A percentile compares a stretch with the other conserved stretches of the same genome.
Conservation (phyloP, 1,139 yeast species). For the Taphrina flavorubra region DNA sequence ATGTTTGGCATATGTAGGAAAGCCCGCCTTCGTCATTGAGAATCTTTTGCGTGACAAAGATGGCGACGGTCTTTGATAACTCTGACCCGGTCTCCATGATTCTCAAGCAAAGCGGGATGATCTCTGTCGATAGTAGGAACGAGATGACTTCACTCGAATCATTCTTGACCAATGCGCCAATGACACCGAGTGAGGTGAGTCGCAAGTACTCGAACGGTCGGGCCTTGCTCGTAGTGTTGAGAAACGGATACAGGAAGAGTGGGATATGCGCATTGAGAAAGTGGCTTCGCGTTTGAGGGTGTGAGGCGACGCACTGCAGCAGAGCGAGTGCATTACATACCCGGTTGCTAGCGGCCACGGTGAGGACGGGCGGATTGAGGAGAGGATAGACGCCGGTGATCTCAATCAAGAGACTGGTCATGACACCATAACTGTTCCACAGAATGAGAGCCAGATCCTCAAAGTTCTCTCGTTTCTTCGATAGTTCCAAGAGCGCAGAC, state of each 20-base stretch:
- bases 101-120: slow-evolving; percentile 89
- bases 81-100: slow-evolving; percentile 97
- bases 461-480: slow-evolving; percentile 91
- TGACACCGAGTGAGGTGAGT: slow-evolving; percentile 90
- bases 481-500: slow-evolving; percentile 86
- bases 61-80: slow-evolving; percentile 92
- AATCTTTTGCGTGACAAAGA: slow-evolving; percentile 90
- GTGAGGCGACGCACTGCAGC: slow-evolving; percentile 95
- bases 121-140: slow-evolving; percentile 87
- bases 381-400: slow-evolving; percentile 88
- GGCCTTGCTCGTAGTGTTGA: slow-evolving; percentile 88
- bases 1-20: slow-evolving; percentile 89
- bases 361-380: slow-evolving; percentile 82
- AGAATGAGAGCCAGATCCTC: slow-evolving; percentile 90
- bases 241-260: slow-evolving; percentile 86
- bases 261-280: slow-evolving; percentile 92
- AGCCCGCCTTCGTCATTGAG: slow-evolving; percentile 89
- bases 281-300: slow-evolving; percentile 81
- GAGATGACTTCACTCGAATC: slow-evolving; percentile 95
- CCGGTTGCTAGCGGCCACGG: slow-evolving; percentile 86
- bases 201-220: slow-evolving; percentile 92
- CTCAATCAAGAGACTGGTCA: slow-evolving; percentile 89
- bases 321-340: slow-evolving; percentile 96
- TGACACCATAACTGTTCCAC: slow-evolving; percentile 93
- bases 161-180: slow-evolving; percentile 94